Conservation (phyloP, 2,329 filamentous ascomycete genomes). For the Paraconiothyrium brasiliense region DNA sequence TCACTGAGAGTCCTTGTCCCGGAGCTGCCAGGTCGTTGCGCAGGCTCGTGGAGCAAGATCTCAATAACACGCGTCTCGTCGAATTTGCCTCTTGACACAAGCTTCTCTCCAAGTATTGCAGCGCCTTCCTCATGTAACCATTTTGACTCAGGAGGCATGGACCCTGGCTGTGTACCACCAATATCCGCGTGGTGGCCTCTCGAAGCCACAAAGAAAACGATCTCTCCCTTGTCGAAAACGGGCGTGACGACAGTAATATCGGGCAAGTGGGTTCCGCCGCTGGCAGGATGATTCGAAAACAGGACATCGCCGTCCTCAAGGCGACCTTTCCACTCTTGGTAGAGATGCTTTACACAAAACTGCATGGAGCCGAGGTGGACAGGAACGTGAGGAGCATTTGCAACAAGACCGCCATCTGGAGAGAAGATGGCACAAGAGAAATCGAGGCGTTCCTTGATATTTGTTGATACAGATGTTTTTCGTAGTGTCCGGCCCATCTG, state of each 20-base stretch:
- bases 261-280: constrained; percentile 54
- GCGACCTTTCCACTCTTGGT: constrained; percentile 44
- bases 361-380: constrained; percentile 56
- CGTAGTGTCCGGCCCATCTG: constrained; percentile 68
- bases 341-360: constrained; percentile 52
- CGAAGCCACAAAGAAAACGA: constrained; percentile 46
- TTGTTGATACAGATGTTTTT: constrained; percentile 64
- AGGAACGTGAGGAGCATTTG: constrained; percentile 55
- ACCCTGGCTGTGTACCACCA: background rate
- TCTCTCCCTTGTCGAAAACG: constrained; percentile 41
- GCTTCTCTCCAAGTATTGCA: background rate
- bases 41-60: constrained; percentile 34
- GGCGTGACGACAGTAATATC: constrained; percentile 56
- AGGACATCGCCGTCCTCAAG: constrained; percentile 53
- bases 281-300: constrained; percentile 52
- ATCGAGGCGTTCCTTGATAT: constrained; percentile 55
- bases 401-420: constrained; percentile 52
- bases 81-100: background rate
- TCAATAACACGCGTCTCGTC: background rate
- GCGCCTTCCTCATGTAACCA: background rate
- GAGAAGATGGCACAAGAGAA: constrained; percentile 57
- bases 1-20: constrained; percentile 44
- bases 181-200: constrained; percentile 50
- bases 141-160: background rate
- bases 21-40: constrained; percentile 51